Base-by-base conservation (phyloP, 345 rosid species). In the Gossypium anomalum region DNA sequence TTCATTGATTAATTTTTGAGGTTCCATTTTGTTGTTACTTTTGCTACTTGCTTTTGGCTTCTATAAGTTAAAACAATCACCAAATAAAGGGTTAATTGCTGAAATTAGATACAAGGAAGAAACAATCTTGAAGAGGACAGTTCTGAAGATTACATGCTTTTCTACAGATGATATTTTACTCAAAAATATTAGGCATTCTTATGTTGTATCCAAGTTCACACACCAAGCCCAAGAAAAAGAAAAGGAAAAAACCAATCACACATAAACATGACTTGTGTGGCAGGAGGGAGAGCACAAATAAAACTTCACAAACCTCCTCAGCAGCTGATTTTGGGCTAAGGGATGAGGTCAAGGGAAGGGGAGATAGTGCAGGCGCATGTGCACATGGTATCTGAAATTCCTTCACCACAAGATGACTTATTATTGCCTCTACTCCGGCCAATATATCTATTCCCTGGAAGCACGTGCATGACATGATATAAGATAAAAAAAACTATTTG, bases 381-480 rank as follows among this genome's bases (percentile, higher is more conserved):
- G 90, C 93, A 79, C 93, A 87, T 29, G 93, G 90, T 76, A 87
- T 87, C 79, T 78, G 86, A 76, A 89, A 86, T 76, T 89, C 87
- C 82, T 83, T 89, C 45, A 89, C 90, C 38, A 87, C 88, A 60
- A 87, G 79, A 76, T 89, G 93, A 74, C 93, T 89, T 71, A 89
- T 87, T 27, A 87, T 74, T 48, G 93, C 93, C 81, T 89, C 90
- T n/a, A 87, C 89, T 75, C 93, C 93, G 0, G 93, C 93, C 80
- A 89, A 83, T 56, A 80, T 68, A 76, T 89, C 93, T 75, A 89
- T 83, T 52, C 93, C 93, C 89, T 66, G 70, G 45, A 65, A 66
- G 71, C 64, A 69, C 19, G 38, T 13, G 34, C 55, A 58, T 15
- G 13, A 10, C 27, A 48, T 61, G n/a, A 45, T 29, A 12, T 60